Evolutionary conservation across 177 flowering plant genomes (phyloP).

Genomic region (Tripterygium wilfordii): DNA sequence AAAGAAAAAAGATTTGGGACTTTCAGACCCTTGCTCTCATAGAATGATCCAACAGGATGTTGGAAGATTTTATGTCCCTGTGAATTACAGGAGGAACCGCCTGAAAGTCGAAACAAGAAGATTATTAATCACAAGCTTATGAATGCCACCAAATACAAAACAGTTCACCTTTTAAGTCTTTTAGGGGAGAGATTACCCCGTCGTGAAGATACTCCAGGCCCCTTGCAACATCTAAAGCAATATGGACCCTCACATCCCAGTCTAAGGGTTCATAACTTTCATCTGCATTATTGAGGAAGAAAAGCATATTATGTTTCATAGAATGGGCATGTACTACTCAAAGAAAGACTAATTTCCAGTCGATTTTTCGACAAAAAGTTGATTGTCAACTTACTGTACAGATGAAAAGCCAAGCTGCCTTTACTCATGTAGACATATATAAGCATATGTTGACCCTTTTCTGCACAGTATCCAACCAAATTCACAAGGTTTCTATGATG

Average conservation of each 20-base stretch:
- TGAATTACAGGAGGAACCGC: slow-evolving; percentile 94
- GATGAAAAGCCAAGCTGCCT: slow-evolving; percentile 93
- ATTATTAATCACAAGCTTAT: too few species aligned
- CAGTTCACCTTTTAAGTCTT: too few species aligned
- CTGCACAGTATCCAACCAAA: slow-evolving; percentile 96
- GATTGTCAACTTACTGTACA: slow-evolving; percentile 63
- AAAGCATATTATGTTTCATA: not conserved
- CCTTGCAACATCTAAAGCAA: slow-evolving; percentile 95
- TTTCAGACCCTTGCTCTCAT: slow-evolving; percentile 97
- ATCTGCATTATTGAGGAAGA: slow-evolving; percentile 39
- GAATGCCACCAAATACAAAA: too few species aligned
- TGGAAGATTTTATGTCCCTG: slow-evolving; percentile 92
- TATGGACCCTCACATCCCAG: slow-evolving; percentile 80
- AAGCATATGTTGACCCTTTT: slow-evolving; percentile 87
- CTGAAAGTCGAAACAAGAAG: slow-evolving; percentile 42
- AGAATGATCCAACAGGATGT: slow-evolving; percentile 84
- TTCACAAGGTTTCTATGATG: slow-evolving; percentile 97
- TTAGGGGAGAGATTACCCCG: slow-evolving; percentile 56
- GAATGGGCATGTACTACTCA: too few species aligned
- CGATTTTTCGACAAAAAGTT: too few species aligned
- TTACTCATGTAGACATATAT: slow-evolving; percentile 90
- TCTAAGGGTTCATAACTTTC: slow-evolving; percentile 53
- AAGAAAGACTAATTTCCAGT: too few species aligned
- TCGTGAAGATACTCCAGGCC: slow-evolving; percentile 99
- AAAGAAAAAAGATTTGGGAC: too few species aligned